A percentile compares a stretch with the other conserved stretches of the same genome.
These are phyloP conservation scores for Kokia cookei DNA, from an alignment of 441 rosid species.

Conservation along the genomic window DNA sequence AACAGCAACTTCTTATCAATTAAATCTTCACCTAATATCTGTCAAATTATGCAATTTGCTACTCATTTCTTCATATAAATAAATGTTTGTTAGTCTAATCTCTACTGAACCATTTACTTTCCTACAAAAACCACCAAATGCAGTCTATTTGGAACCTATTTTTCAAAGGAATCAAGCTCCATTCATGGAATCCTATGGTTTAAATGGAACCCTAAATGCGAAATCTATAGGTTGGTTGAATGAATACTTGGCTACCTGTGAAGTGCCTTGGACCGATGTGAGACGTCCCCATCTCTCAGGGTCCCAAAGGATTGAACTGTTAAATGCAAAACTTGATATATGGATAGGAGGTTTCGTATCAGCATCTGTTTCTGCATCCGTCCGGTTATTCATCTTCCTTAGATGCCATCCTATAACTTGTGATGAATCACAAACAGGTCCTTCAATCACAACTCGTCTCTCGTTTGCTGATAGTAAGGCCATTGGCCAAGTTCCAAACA, in stretches of 20 bases:
- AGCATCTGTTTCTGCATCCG: slow-evolving; percentile 21
- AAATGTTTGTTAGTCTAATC: slow-evolving; percentile 15
- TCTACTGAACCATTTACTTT: slow-evolving; percentile 4
- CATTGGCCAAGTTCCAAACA: slow-evolving; percentile 89
- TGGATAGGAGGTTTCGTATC: slow-evolving; percentile 42
- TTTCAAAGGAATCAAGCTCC: not conserved
- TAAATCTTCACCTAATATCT: not conserved
- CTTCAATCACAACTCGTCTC: slow-evolving; percentile 62
- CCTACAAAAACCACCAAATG: not conserved
- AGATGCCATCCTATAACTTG: slow-evolving; percentile 91
- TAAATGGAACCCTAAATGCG: not conserved
- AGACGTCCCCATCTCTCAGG: slow-evolving; percentile 99
- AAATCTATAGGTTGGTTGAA: too few species aligned
- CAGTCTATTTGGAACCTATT: not conserved
- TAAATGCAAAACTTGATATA: slow-evolving; percentile 84
- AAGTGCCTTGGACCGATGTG: slow-evolving; percentile 62
- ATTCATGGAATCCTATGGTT: not conserved
- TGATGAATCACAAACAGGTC: slow-evolving; percentile 82
- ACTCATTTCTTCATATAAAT: not conserved
- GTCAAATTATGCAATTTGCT: not conserved
- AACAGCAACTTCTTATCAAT: not conserved
- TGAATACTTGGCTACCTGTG: slow-evolving; percentile 41
- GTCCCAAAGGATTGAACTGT: slow-evolving; percentile 97
- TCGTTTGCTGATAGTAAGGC: slow-evolving; percentile 58
- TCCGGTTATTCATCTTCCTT: slow-evolving; percentile 47